Evolutionary conservation across 1,284 basidiomycete species (phyloP).

Genomic region (Crucibulum cyathiforme): DNA sequence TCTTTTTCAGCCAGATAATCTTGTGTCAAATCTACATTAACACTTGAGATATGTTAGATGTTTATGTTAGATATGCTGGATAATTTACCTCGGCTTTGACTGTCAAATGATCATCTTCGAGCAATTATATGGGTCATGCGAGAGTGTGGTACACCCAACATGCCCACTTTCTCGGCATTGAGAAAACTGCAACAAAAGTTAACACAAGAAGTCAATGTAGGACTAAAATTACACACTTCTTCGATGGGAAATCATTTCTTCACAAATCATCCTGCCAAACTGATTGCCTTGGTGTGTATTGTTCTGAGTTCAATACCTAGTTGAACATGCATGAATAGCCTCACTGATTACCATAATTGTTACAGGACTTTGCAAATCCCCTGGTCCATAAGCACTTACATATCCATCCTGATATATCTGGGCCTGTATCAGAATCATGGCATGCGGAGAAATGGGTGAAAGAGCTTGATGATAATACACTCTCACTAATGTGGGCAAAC

Average conservation of each 20-base stretch:
- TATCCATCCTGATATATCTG: slow-evolving; percentile 35
- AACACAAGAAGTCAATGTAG: slow-evolving; percentile 10
- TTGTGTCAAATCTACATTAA: neutral
- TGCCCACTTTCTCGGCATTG: slow-evolving; percentile 35
- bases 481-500: slow-evolving; percentile 42
- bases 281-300: slow-evolving; percentile 21
- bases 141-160: slow-evolving; percentile 33
- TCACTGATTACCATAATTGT: neutral
- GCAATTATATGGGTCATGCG: slow-evolving; percentile 39
- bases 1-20: neutral
- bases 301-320: slow-evolving; percentile 13
- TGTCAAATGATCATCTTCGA: slow-evolving; percentile 39
- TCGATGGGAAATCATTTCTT: slow-evolving; percentile 35
- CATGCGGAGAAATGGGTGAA: slow-evolving; percentile 36
- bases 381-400: slow-evolving; percentile 31
- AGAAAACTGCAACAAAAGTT: slow-evolving; percentile 27
- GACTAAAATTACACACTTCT: slow-evolving; percentile 26
- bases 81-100: slow-evolving; percentile 36
- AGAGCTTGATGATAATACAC: slow-evolving; percentile 22
- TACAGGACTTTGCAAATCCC: slow-evolving; percentile 44
- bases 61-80: slow-evolving; percentile 41
- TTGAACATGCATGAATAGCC: slow-evolving; percentile 1
- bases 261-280: slow-evolving; percentile 29
- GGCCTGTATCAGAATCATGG: slow-evolving; percentile 31
- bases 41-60: slow-evolving; percentile 22